Base-by-base conservation (phyloP, 1,284 basidiomycete genomes). In the Ganoderma resinaceum region DNA sequence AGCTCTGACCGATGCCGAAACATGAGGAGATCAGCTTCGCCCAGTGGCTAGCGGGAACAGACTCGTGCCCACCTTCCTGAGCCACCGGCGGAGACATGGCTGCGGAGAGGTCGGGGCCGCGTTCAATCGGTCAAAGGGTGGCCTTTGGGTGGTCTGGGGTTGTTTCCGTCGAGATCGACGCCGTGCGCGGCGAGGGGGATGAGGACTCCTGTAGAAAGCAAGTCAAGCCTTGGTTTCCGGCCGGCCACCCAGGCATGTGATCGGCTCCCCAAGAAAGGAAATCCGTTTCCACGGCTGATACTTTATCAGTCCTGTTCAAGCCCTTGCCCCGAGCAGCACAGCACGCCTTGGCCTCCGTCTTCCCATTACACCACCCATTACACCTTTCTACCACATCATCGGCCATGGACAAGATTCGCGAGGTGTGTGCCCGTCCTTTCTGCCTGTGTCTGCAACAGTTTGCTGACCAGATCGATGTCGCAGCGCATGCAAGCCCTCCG, bases 401-500 rank as follows among this genome's bases (percentile, higher is more conserved):
- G 52, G 84, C 84, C 75, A 90, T 92, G 80, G 92, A 94, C 72
- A 89, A 87, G 85, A 93, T 94, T 81, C 92, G 85, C 81, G 89
- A 92, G 83, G 92, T 90, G 71, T 31, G 80, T 62, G 7, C 33
- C n/a, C 40, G 14, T 46, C 31, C 7, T 46, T 14, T 33, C 33
- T n/a, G 14, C 42, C 29, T 4, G 20, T 40, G n/a, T 52, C 9
- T 14, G n/a, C 26, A 31, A 46, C 29, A 46, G 40, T n/a, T 16
- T 23, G 61, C 61, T 71, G 52, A 67, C 33, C 38, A 26, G 62
- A 46, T 59, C 55, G 46, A 20, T 68, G 53, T 61, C 55, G 33
- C 73, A 94, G 92, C 93, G 89, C 91, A 81, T 94, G 81, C 84
- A 79, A 77, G 68, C 79, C 61, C 86, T 99, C 77, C 95, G 96